A percentile compares a stretch with the other conserved stretches of the same genome.
These are phyloP conservation scores for Candida sp. DNA, from an alignment of 1,139 yeast genomes.

Conservation along the genomic window DNA sequence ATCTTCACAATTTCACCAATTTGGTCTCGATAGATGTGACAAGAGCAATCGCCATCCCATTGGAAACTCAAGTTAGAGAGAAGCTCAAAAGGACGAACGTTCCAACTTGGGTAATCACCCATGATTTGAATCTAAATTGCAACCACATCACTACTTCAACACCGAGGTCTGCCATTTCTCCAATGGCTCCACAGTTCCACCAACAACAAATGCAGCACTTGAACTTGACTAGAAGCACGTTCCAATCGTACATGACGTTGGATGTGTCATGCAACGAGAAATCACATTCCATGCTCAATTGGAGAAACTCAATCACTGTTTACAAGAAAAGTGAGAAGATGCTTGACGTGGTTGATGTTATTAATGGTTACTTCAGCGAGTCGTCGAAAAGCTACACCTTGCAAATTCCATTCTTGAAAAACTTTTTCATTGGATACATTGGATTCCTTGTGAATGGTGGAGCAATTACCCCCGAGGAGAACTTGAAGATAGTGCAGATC, in stretches of 20 bases:
- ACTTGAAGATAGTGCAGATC: constrained; percentile 34
- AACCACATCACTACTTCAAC: constrained; percentile 15
- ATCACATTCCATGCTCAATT: constrained; percentile 25
- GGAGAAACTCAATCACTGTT: constrained; percentile 39
- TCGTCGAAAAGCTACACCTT: constrained; percentile 25
- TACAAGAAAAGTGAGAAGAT: constrained; percentile 24
- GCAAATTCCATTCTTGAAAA: constrained; percentile 43
- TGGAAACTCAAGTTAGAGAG: neutral
- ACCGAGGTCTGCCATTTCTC: constrained; percentile 17
- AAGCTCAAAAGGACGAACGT: constrained; percentile 7
- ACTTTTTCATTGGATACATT: constrained; percentile 45
- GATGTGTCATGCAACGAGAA: constrained; percentile 18
- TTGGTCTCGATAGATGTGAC: constrained; percentile 4
- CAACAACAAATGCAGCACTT: constrained; percentile 15
- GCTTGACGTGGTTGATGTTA: constrained; percentile 30
- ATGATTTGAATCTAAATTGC: constrained; percentile 15
- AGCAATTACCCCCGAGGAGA: constrained; percentile 22
- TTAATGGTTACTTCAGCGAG: constrained; percentile 37
- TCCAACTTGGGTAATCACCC: constrained; percentile 16
- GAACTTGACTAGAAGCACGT: constrained; percentile 27
- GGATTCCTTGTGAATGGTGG: constrained; percentile 39
- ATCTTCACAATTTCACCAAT: constrained; percentile 3
- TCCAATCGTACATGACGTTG: constrained; percentile 34
- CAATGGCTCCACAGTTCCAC: constrained; percentile 5
- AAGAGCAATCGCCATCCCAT: constrained; percentile 1